A percentile compares a stretch with the other conserved stretches of the same genome.
phyloP scores from a whole-genome alignment of 768 basidiomycete genomes.

The Lentinus brumalis region DNA sequence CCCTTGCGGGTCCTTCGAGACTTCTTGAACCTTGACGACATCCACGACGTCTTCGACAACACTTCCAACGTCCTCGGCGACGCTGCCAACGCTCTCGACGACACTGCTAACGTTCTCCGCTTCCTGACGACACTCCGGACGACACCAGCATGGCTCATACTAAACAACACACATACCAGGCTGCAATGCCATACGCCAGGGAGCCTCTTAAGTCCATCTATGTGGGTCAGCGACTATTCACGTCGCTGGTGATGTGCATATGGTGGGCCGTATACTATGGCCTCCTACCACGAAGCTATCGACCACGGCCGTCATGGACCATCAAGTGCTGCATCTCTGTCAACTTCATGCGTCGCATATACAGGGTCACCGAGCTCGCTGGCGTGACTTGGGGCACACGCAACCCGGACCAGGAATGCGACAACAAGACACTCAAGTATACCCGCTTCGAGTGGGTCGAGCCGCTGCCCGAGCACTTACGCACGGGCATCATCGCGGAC shows the following conservation, averaged over 20 bases:
- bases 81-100: neutral
- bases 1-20: no score
- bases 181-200: slow-evolving; percentile 44
- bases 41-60: neutral
- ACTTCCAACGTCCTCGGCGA: neutral
- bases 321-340: slow-evolving; percentile 51
- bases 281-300: slow-evolving; percentile 43
- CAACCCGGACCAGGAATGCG: slow-evolving; percentile 43
- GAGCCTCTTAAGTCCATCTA: slow-evolving; percentile 51
- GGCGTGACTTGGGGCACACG: slow-evolving; percentile 58
- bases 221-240: slow-evolving; percentile 48
- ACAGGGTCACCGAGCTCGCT: slow-evolving; percentile 55
- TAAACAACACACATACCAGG: slow-evolving; percentile 32
- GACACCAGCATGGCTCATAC: slow-evolving; percentile 5
- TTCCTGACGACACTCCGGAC: neutral
- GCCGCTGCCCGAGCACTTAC: slow-evolving; percentile 40
- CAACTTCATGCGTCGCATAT: slow-evolving; percentile 54
- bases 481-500: slow-evolving; percentile 46
- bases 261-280: slow-evolving; percentile 47
- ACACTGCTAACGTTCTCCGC: neutral
- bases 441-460: slow-evolving; percentile 53
- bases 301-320: slow-evolving; percentile 54
- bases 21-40: neutral
- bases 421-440: slow-evolving; percentile 38
- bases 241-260: slow-evolving; percentile 49